These are phyloP conservation scores for Isatis tinctoria DNA, from an alignment of 345 rosid genomes.

Conservation along the genomic window DNA sequence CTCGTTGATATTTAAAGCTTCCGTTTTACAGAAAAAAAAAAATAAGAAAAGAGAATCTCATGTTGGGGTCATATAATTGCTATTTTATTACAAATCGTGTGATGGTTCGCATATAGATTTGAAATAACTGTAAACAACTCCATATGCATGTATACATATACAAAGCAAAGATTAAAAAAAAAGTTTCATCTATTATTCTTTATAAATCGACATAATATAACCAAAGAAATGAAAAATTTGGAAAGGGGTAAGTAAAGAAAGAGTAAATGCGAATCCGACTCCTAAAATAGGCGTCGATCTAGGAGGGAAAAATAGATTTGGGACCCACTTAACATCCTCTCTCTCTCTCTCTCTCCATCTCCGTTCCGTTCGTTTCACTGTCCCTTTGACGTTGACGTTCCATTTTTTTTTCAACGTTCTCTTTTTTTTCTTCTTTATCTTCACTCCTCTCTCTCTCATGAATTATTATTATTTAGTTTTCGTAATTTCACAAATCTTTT, in stretches of 20 bases:
- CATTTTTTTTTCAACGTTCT: background rate
- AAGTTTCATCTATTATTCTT: background rate
- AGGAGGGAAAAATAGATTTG: constrained; percentile 17
- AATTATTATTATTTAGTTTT: constrained; percentile 15
- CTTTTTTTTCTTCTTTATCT: background rate
- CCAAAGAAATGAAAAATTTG: background rate
- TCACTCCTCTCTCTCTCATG: constrained; percentile 16
- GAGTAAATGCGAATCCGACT: constrained; percentile 15
- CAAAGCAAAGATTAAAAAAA: background rate
- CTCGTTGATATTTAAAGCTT: background rate
- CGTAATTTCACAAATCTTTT: background rate
- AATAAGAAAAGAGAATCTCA: background rate
- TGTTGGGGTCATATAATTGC: background rate
- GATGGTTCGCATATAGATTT: background rate
- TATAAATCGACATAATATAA: too few species aligned
- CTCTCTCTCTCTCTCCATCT: constrained; percentile 25
- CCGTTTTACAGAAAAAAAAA: background rate
- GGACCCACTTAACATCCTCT: constrained; percentile 2
- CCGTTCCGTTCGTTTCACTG: constrained; percentile 28
- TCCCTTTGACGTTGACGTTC: constrained; percentile 26
- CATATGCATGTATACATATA: background rate
- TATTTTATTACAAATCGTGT: background rate
- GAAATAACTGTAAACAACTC: background rate
- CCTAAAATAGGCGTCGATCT: constrained; percentile 5
- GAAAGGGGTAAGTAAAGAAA: background rate